phyloP scores from a whole-genome alignment of 1,284 basidiomycete genomes.

The Garcileccinum viscosum region DNA sequence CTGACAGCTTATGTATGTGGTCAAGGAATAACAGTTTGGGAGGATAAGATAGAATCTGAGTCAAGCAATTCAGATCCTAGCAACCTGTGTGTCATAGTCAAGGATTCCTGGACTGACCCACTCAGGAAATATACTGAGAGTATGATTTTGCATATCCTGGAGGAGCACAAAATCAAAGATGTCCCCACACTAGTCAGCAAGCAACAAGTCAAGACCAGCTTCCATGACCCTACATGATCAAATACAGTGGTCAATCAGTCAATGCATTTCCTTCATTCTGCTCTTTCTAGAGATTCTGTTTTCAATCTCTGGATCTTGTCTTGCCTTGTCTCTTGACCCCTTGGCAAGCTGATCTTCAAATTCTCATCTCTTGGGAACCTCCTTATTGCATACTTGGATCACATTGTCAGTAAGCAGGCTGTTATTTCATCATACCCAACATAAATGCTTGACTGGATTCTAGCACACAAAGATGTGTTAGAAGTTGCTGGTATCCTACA shows the following conservation, averaged over 20 bases:
- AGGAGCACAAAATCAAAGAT: background rate
- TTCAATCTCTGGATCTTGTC: conserved; percentile 7
- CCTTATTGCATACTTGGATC: conserved; percentile 7
- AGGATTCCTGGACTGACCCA: conserved; percentile 15
- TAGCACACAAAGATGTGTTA: conserved; percentile 4
- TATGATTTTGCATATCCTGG: conserved; percentile 10
- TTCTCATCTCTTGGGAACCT: conserved; percentile 15
- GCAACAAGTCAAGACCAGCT: conserved; percentile 9
- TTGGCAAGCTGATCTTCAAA: background rate
- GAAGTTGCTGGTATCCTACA: conserved; percentile 6
- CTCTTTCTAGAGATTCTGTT: background rate
- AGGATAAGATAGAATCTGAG: background rate
- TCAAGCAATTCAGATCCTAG: too few relatives aligned
- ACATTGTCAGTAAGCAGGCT: conserved; percentile 1
- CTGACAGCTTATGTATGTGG: conserved; percentile 6
- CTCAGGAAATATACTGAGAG: conserved; percentile 13
- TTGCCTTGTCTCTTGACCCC: conserved; percentile 4
- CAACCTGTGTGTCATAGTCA: background rate
- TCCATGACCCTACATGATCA: background rate
- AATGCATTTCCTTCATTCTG: conserved; percentile 1
- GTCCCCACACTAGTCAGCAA: conserved; percentile 6
- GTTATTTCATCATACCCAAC: background rate
- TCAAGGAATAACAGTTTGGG: conserved; percentile 9
- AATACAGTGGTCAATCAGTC: background rate
- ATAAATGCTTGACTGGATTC: background rate